These are phyloP conservation scores for Cupressus sempervirens DNA, from an alignment of 75 land plant genomes.

Conservation along the genomic window DNA sequence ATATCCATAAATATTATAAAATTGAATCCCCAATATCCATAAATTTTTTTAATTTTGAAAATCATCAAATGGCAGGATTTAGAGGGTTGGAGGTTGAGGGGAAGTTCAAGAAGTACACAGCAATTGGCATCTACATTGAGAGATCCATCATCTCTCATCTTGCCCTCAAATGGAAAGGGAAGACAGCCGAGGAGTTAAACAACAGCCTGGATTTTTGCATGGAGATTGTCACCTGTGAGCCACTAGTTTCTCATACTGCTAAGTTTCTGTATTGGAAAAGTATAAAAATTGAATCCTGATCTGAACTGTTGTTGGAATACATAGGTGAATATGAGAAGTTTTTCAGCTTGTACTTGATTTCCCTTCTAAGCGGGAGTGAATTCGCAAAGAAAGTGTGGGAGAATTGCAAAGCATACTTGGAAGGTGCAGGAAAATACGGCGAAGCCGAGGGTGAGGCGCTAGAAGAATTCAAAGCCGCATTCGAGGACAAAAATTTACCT, in stretches of 20 bases:
- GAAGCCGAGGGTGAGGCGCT: slow-evolving; percentile 41
- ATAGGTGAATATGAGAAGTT: slow-evolving; percentile 55
- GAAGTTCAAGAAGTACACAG: slow-evolving; percentile 53
- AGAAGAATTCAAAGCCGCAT: slow-evolving; percentile 35
- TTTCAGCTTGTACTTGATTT: slow-evolving; percentile 26
- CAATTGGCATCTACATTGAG: slow-evolving; percentile 66
- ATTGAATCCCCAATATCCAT: too few relatives aligned
- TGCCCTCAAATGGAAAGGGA: slow-evolving; percentile 50
- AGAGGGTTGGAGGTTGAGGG: slow-evolving; percentile 59
- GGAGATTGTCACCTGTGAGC: slow-evolving; percentile 42
- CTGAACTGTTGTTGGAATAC: neutral
- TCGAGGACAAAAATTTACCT: slow-evolving; percentile 53
- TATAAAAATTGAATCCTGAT: neutral
- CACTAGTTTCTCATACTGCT: neutral
- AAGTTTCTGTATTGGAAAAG: neutral
- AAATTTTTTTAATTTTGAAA: too few relatives aligned
- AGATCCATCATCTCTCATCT: slow-evolving; percentile 39
- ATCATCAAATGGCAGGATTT: slow-evolving; percentile 32
- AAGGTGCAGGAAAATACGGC: slow-evolving; percentile 28
- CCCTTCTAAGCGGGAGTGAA: slow-evolving; percentile 42
- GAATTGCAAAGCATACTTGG: slow-evolving; percentile 39
- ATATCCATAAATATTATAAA: too few relatives aligned
- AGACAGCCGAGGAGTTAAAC: slow-evolving; percentile 42
- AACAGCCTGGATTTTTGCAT: slow-evolving; percentile 36
- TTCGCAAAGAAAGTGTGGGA: slow-evolving; percentile 55